Evolutionary conservation across 768 basidiomycete genomes (phyloP), one percentile per base, ranked within the genome.

Genomic region (Tylopilus cervinicoccineus): DNA sequence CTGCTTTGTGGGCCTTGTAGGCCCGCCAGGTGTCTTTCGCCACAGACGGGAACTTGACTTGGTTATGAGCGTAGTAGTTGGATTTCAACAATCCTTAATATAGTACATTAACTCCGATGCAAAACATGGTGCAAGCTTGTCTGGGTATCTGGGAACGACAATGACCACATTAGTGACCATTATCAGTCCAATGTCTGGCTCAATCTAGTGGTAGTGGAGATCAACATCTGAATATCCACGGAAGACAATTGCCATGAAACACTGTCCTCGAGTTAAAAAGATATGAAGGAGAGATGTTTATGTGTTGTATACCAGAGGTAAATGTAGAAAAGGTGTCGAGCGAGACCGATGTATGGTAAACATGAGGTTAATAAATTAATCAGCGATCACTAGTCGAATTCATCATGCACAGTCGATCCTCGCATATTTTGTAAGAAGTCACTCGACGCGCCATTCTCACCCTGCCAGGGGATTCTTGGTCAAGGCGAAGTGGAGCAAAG

Each of bases 1-100:
- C 38, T 53, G 55, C 19, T 56, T 64, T 58, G 17, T 34, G 33
- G 33, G 33, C 17, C 16, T 34, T 52, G 55, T 66, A 32, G 53
- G 51, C 59, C 51, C 48, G 52, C 56, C 49, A 36, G 50, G 55
- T 50, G 63, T 54, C 58, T 62, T n/a, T 57, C n/a, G 49, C 41
- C 29, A 54, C 59, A 57, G 54, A 55, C 50, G 53, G 56, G 64
- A 58, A 48, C 55, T 56, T 59, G 53, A 48, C 43, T 57, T 45
- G 70, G 53, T 67, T 62, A 60, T 55, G 64, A 66, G 64, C 65
- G 71, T 73, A 73, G 75, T 74, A 70, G 73, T 70, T 62, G 83
- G 84, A 81, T 86, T 86, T 86, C 85, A 86, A 86, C 85, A 86
- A 86, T 86, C 84, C 83, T 44, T 63, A 59, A 61, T 65, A 66